Conservation (phyloP, 2,329 filamentous ascomycete species). For the Pestalotiopsis fici region DNA sequence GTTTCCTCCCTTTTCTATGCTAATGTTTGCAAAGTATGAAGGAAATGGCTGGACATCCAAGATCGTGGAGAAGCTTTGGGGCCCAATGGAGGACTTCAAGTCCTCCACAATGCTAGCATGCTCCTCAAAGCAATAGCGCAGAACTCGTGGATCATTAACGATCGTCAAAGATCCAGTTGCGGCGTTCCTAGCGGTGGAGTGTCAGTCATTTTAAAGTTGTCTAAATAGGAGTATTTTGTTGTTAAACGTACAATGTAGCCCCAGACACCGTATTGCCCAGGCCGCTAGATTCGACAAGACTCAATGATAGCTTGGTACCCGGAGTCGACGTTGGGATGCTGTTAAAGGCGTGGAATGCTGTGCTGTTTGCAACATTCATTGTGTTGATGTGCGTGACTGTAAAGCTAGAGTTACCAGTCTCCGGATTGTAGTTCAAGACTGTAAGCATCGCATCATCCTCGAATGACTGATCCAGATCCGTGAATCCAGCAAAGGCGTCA, state of each 20-base stretch:
- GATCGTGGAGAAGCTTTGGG: background rate
- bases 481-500: slow-evolving; percentile 18
- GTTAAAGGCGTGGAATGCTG: background rate
- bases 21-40: background rate
- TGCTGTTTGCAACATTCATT: background rate
- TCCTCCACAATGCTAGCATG: background rate
- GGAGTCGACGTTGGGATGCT: background rate
- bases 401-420: background rate
- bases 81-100: background rate
- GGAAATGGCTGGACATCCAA: background rate
- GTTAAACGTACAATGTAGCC: background rate
- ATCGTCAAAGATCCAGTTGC: background rate
- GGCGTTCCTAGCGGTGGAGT: background rate
- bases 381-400: background rate
- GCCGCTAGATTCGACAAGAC: background rate
- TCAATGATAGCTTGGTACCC: background rate
- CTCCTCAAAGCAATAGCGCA: background rate
- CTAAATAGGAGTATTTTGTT: background rate
- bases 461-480: slow-evolving; percentile 13
- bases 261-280: background rate
- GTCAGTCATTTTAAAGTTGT: background rate
- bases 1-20: slow-evolving; percentile 21
- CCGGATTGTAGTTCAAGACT: background rate
- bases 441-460: background rate
- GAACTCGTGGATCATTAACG: background rate